Evolutionary conservation across 129 eudicot genomes (phyloP), one percentile per base, ranked within the genome.

Genomic region (Flaveria trinervia): DNA sequence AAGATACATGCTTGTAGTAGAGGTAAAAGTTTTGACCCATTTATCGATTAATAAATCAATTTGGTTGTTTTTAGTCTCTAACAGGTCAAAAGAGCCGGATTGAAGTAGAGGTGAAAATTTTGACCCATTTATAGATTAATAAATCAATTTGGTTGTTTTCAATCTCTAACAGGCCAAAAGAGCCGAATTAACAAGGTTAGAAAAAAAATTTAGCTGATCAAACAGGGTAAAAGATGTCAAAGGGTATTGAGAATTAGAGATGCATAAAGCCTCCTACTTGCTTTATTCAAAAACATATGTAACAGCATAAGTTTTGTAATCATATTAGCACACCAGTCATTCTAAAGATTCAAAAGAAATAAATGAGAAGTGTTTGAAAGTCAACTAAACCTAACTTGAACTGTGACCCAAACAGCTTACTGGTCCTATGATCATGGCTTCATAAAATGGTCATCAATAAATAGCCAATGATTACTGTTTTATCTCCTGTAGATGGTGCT

Each of bases 371-470:
- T 11, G 50, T 67, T 16, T 8, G n/a, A 18, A 17, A 39, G 26
- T n/a, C 28, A 67, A 41, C n/a, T 17, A 13, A n/a, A 65, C 22
- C 41, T 5, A 36, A 5, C 41, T 36, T 36, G 1, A 36, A 36
- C 41, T 0, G 7, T 36, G 7, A 36, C 7, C 46, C 46, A 13
- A 33, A 41, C 39, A 2, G 9, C 14, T 11, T n/a, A 61, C 67
- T 25, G 66, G 16, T 25, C 43, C 43, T 10, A 70, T 2, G 51
- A 33, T 55, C 48, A 71, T 52, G 65, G n/a, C 48, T 71, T 71
- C 65, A 55, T 13, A 43, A 15, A 11, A 49, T 5, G 22, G 41
- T 13, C 30, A 68, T 44, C 39, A 5, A 36, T 36, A 36, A 68
- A 23, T 68, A 23, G 23, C 33, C 18, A 2, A 15, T 5, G 4